Base-by-base conservation (phyloP, 2,329 filamentous ascomycete genomes). In the Nectriaceae sp. region DNA sequence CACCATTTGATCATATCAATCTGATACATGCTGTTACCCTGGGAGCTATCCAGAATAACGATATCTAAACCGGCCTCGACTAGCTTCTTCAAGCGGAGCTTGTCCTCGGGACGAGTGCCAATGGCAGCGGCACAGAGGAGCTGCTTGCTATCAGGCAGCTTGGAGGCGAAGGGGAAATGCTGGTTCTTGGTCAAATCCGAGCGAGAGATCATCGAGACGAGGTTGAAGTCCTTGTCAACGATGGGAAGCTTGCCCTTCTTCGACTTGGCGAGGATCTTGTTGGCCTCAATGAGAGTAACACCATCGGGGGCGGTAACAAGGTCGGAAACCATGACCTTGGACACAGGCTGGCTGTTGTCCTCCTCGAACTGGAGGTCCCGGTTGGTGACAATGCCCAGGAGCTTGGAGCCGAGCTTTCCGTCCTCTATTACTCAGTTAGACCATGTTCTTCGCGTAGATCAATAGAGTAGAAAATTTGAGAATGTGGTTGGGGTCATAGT, bases 161-260 rank as follows among this genome's bases (percentile, higher is more conserved):
- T 99, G 46, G 94, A 97, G 40, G 94, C 92, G 53, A 97, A 82
- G 29, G 94, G 94, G 75, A 95, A 99, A 76, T 97, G 87, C 54
- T 96, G 83, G 78, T 99, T 99, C 83, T 99, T 99, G 79, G 92
- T 97, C 75, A 99, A 77, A 75, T 99, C 94, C 63, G 92, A 96
- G 63, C 94, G 85, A 55, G 89, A 92, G 69, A 97, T 87, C 78
- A 96, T 88, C 59, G 94, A 96, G 54, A 96, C 84, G 41, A 96
- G 82, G 76, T 96, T 95, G 67, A 86, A 87, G 43, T 85, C 75
- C 65, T 84, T 78, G 73, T 97, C 92, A 42, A 96, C 86, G 53
- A 96, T 96, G 53, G 92, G 92, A 50, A 97, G 84, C 79, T 97
- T 97, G 75, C 94, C 94, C 82, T 99, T 99, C 84, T 96, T 97